Evolutionary conservation across 2,329 filamentous ascomycete species (phyloP).

Genomic region (Celoporthe dispersa): DNA sequence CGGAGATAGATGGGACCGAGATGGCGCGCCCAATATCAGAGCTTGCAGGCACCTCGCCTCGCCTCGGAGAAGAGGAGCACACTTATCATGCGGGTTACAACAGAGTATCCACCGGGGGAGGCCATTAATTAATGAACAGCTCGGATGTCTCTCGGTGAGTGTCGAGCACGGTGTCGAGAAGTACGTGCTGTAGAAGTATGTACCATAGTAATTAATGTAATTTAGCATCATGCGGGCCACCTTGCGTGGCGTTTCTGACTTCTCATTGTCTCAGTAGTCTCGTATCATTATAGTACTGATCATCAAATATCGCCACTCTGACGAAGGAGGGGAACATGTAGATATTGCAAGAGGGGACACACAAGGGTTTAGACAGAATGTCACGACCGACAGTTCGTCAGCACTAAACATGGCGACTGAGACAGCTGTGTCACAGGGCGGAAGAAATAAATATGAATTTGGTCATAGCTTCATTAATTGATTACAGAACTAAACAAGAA

Average conservation of each 20-base stretch:
- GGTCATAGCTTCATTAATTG: neutral
- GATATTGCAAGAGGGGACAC: no score
- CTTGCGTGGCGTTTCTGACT: no score
- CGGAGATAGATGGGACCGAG: constrained; percentile 23
- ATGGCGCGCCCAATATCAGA: constrained; percentile 16
- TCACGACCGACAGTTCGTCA: neutral
- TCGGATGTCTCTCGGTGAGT: neutral
- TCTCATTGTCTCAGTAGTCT: neutral
- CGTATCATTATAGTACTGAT: no score
- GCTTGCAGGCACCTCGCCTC: constrained; percentile 12
- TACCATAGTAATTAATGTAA: neutral
- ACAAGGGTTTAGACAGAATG: no score
- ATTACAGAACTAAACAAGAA: no score
- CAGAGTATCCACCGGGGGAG: constrained; percentile 7
- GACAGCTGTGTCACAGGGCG: neutral
- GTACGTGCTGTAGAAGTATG: neutral
- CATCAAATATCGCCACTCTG: no score
- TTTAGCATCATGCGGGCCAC: neutral
- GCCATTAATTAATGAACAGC: neutral
- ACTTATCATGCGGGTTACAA: constrained; percentile 9
- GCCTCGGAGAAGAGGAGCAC: neutral
- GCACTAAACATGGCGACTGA: neutral
- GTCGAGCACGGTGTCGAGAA: neutral
- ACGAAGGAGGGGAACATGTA: no score
- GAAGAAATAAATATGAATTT: neutral